Evolutionary conservation across 139 green algal genomes (phyloP), one percentile per base, ranked within the genome.

Genomic region (Coelastrella sp.): DNA sequence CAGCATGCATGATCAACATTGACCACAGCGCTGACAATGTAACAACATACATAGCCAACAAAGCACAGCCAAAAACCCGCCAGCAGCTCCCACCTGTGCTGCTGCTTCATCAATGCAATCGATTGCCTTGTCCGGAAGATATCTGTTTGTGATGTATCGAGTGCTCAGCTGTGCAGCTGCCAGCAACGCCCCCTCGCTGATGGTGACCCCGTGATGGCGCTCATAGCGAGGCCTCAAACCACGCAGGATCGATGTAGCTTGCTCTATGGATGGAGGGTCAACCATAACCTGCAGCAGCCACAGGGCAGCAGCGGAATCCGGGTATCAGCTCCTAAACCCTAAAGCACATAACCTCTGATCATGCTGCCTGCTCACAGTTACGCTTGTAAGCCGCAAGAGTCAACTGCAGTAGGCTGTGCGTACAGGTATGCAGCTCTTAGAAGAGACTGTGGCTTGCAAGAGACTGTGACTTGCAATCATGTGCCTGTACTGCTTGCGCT

Each of bases 211-310:
- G 65, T 95, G 92, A 83, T 93, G 91, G 8, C 97, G 87, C 95
- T 99, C 98, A 92, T 99, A 99, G 23, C 92, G 92, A 81, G 98
- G 96, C 0, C 97, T 91, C 88, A 99, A 94, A 20, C 98, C 98
- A 17, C 98, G 94, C 58, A 99, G 94, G 92, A 99, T 99, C 81
- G 95, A 97, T 54, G 99, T 95, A 73, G 98, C 99, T 77, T 98
- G 95, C 7, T 92, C 86, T 68, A 99, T 97, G 23, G 19, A 94
- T 23, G 98, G 98, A 94, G 98, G 96, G 81, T 97, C 96, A 59
- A 99, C 97, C 66, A 96, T 96, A 57, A 99, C 97, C 94, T 99
- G 95, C 68, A 92, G 23, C 7, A 74, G 80, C 13, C 80, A 61
- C 4, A 74, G 58, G 77, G 14, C 59, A 71, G 61, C n/a, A n/a